Conservation (phyloP, 768 basidiomycete species). For the Tricholomella constricta region DNA sequence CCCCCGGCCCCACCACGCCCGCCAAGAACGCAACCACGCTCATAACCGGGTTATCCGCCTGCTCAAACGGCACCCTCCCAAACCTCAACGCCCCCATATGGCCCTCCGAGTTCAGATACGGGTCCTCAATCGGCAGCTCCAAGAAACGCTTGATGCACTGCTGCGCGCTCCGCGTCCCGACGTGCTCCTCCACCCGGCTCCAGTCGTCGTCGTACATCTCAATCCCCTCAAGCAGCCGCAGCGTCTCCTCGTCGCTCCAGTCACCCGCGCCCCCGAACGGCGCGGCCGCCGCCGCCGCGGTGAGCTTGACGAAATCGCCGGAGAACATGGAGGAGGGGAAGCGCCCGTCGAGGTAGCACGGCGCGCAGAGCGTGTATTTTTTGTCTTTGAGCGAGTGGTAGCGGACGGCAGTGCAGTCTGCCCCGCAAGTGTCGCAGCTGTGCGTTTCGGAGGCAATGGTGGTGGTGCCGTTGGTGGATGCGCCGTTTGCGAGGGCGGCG, state of each 20-base stretch:
- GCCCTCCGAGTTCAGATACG: constrained; percentile 78
- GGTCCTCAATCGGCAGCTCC: constrained; percentile 94
- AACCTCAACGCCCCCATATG: constrained; percentile 77
- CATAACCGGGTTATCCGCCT: constrained; percentile 98
- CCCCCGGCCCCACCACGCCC: constrained; percentile 85
- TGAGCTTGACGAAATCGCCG: constrained; percentile 93
- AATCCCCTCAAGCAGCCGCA: constrained; percentile 90
- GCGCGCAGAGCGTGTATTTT: constrained; percentile 85
- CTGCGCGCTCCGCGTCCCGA: constrained; percentile 87
- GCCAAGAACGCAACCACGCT: constrained; percentile 97
- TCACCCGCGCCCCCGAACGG: constrained; percentile 45
- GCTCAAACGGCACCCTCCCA: constrained; percentile 85
- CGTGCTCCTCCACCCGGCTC: constrained; percentile 90
- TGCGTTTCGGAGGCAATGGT: constrained; percentile 43
- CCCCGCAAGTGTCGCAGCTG: constrained; percentile 92
- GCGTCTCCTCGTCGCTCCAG: constrained; percentile 91
- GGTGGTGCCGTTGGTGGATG: constrained; percentile 42
- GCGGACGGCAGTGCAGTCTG: constrained; percentile 84
- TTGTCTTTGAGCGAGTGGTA: constrained; percentile 95
- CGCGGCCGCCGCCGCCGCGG: constrained; percentile 41
- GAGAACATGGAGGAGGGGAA: constrained; percentile 97
- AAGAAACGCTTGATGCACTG: constrained; percentile 97
- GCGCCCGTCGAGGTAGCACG: constrained; percentile 95
- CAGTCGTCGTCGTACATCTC: constrained; percentile 99
- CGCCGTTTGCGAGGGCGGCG: constrained; percentile 56